Conservation (phyloP, 345 rosid genomes). For the Barbarea vulgaris region DNA sequence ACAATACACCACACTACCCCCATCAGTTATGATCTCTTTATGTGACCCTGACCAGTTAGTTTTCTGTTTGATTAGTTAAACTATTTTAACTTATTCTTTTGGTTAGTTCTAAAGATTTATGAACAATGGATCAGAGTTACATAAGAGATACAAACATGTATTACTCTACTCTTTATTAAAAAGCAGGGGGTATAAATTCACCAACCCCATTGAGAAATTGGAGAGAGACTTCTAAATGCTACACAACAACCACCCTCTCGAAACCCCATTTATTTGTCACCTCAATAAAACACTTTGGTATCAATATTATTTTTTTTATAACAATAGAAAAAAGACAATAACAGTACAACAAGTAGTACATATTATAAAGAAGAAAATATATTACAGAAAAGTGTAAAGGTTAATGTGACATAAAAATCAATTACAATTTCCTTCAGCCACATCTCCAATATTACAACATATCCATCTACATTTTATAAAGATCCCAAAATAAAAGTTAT, state of each 20-base stretch:
- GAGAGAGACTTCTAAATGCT: background rate
- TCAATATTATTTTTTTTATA: background rate
- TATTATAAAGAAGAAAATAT: background rate
- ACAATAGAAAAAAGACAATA: background rate
- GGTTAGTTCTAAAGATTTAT: background rate
- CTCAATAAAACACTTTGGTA: background rate
- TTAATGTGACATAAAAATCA: constrained; percentile 21
- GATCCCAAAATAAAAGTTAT: background rate
- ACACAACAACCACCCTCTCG: background rate
- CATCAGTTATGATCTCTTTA: constrained; percentile 12
- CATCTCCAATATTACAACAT: constrained; percentile 34
- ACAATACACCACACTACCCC: background rate
- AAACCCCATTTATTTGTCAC: background rate
- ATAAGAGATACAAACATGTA: no score
- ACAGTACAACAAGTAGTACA: background rate
- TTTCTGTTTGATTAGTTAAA: background rate
- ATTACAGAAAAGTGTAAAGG: background rate
- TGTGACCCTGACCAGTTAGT: background rate
- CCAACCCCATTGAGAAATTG: background rate
- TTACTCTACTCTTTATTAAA: background rate
- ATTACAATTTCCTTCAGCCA: constrained; percentile 28
- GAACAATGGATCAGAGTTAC: no score
- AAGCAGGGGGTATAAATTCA: background rate
- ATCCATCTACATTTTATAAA: constrained; percentile 23
- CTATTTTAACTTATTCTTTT: background rate